Conservation (phyloP, 2,329 filamentous ascomycete genomes). For the Pseudopyrenochaeta lycopersici region DNA sequence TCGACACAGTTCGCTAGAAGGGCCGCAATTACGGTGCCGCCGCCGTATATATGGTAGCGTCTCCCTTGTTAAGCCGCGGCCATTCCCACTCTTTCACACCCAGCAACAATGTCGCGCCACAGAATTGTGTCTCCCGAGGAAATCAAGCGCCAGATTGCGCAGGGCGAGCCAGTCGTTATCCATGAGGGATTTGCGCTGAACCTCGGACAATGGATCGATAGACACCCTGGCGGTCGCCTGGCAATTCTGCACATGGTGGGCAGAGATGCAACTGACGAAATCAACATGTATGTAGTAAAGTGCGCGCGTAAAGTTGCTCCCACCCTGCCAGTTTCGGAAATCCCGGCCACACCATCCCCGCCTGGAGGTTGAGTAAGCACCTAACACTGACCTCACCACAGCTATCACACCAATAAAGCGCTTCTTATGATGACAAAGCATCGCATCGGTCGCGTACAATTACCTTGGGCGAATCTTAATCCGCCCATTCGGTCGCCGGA, state of each 20-base stretch:
- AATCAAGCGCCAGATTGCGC: conserved; percentile 63
- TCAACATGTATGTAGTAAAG: conserved; percentile 60
- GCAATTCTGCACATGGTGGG: conserved; percentile 70
- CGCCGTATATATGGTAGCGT: conserved; percentile 7
- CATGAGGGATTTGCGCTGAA: conserved; percentile 64
- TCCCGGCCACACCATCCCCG: conserved; percentile 7
- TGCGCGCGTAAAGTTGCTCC: conserved; percentile 9
- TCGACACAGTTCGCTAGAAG: conserved; percentile 7
- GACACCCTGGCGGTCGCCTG: conserved; percentile 67
- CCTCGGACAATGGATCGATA: conserved; percentile 66
- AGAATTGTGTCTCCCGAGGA: conserved; percentile 54
- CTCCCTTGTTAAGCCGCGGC: conserved; percentile 3
- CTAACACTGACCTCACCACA: conserved; percentile 46
- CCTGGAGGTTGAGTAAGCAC: conserved; percentile 17
- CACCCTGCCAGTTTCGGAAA: conserved; percentile 14
- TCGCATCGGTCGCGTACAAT: conserved; percentile 65
- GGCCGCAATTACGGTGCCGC: conserved; percentile 8
- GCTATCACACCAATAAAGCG: conserved; percentile 66
- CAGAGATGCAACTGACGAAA: conserved; percentile 67
- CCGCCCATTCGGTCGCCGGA: conserved; percentile 66
- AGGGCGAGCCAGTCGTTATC: conserved; percentile 66
- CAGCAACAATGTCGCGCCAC: conserved; percentile 30
- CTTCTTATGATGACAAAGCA: conserved; percentile 67
- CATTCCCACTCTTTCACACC: conserved; percentile 4
- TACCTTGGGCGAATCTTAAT: conserved; percentile 66